Base-by-base conservation (phyloP, 2,329 filamentous ascomycete genomes). In the Sarocladium brachiariae region DNA sequence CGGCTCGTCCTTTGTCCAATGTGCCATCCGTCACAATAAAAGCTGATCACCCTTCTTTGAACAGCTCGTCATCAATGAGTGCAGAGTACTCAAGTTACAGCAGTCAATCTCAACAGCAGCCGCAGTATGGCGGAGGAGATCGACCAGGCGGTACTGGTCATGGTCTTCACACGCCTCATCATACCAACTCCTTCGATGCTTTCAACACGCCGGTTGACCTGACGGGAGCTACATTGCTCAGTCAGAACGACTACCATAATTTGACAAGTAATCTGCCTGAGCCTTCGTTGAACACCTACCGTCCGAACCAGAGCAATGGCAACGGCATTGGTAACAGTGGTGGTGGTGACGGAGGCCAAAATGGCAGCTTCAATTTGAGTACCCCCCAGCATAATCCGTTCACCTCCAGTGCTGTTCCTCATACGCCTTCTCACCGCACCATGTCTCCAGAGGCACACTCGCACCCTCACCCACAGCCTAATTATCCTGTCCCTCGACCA, bases 121-220 rank as follows among this genome's bases (percentile, higher is more conserved):
- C 24, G 10, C 24, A 31, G 4, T 47, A 47, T 23, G 27, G 43
- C 25, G 43, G 24, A 23, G 43, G 16, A 19, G 43, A 14, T 5
- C 25, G 27, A 27, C 38, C 24, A 43, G 53, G 31, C n/a, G n/a
- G n/a, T 11, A 27, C 52, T 31, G 51, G 39, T 8, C 50, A 50
- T 3, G 39, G 24, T 3, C 43, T 47, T 8, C 43, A 47, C 5
- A 47, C 43, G 24, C 43, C 43, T 47, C 43, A 47, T 21, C 43
- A 47, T 14, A 31, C 19, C 21, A 33, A 9, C 16, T 47, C 43
- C 6, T 47, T 23, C 43, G 16, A 6, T 19, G 25, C 10, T 18
- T 47, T 57, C 43, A 55, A 56, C 10, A 46, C 50, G 25, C 45
- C 50, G 13, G 47, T 51, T 13, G 51, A 55, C 27, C 45, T 56